A percentile compares a stretch with the other conserved stretches of the same genome.
These are phyloP conservation scores for Neurospora sp. DNA, from an alignment of 495 filamentous ascomycete species.

Conservation along the genomic window DNA sequence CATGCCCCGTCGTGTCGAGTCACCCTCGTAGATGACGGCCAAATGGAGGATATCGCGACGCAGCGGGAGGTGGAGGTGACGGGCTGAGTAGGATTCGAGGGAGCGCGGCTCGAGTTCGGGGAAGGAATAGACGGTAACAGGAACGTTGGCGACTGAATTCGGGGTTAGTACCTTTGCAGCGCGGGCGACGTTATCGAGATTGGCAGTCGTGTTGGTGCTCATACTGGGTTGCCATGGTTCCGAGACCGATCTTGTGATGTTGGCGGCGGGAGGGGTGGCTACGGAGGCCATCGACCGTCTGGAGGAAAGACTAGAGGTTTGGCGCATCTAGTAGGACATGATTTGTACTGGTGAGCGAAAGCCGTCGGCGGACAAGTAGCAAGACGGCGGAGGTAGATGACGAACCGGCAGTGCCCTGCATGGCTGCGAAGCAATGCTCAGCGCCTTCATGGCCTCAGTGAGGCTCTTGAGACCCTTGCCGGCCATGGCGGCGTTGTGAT, in stretches of 20 bases:
- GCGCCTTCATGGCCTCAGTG: slow-evolving; percentile 34
- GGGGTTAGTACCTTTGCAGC: slow-evolving; percentile 11
- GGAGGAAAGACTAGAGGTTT: slow-evolving; percentile 8
- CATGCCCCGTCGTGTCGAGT: slow-evolving; percentile 76
- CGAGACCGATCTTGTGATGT: slow-evolving; percentile 33
- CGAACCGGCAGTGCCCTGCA: slow-evolving; percentile 25
- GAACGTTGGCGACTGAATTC: slow-evolving; percentile 46
- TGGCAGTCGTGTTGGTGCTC: slow-evolving; percentile 3
- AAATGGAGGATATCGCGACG: slow-evolving; percentile 89
- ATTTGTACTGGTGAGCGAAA: neutral
- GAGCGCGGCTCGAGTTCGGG: slow-evolving; percentile 76
- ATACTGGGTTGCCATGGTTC: slow-evolving; percentile 17
- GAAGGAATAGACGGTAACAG: slow-evolving; percentile 80
- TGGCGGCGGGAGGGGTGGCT: slow-evolving; percentile 26
- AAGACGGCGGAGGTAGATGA: neutral
- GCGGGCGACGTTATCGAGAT: slow-evolving; percentile 6
- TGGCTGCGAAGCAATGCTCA: slow-evolving; percentile 32
- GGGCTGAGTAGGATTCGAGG: slow-evolving; percentile 67
- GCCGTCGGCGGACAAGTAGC: neutral
- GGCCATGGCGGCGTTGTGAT: slow-evolving; percentile 25
- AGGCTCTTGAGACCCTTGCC: slow-evolving; percentile 35
- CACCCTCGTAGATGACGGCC: slow-evolving; percentile 87
- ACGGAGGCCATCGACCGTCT: slow-evolving; percentile 76
- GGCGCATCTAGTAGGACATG: slow-evolving; percentile 1
- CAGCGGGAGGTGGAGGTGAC: slow-evolving; percentile 75